Evolutionary conservation across 2,329 filamentous ascomycete genomes (phyloP), one percentile per base, ranked within the genome.

Genomic region (Coleophoma eucalyptorum): DNA sequence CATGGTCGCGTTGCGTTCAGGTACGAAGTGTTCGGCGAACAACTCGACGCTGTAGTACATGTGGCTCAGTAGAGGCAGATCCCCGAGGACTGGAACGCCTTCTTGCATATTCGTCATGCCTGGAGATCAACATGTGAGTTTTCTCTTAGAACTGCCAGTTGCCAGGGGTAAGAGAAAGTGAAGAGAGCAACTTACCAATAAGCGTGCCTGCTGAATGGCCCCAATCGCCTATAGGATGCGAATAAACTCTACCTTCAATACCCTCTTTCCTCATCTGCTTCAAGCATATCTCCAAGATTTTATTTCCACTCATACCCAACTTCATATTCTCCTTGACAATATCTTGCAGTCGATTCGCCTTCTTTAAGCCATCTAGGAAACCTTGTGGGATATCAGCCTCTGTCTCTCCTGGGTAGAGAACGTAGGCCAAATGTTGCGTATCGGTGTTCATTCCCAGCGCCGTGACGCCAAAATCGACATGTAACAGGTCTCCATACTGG

Each of bases 21-120:
- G 69, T 7, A 77, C 70, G 49, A 69, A 74, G 55, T 76, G 70
- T 59, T 74, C 69, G 3, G 73, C 75, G 47, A 67, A 68, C n/a
- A 78, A 67, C 62, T 78, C 75, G 48, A 78, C 67, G 61, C 75
- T 78, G 59, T 76, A 77, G 59, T 76, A 78, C 8, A 69, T 76
- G 40, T 72, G 62, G 45, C 70, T 62, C 37, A 78, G 57, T 12
- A 77, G 55, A 0, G 72, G 72, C 42, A 77, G 55, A 34, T 78
- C 74, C 10, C 75, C 75, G 1, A 77, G 59, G 5, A 73, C 64
- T 0, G 73, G 72, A 5, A 78, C 75, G n/a, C 62, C 61, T 4
- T 72, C 68, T 56, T 78, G 75, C 16, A 77, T 63, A 53, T 78
- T 78, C 1, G 72, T 73, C 73, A 78, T 77, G 37, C 75, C 73